Base-by-base conservation (phyloP, 164 flowering plant genomes). In the Nymphaea colorata region DNA sequence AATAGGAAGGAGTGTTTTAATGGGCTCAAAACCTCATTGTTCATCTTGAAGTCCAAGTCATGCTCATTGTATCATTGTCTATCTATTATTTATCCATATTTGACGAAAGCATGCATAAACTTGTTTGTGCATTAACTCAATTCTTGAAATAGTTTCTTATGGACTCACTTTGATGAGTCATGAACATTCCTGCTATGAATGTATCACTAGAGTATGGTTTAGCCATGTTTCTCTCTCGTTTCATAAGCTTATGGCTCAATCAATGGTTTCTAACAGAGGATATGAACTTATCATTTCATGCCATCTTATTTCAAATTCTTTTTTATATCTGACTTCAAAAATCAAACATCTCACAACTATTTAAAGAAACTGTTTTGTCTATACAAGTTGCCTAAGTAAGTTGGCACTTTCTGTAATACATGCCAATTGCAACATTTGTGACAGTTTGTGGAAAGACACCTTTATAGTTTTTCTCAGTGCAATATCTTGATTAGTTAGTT, bases 381-480 rank as follows among this genome's bases (percentile, higher is more conserved):
- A 61, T 17, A 45, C 41, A 61, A 25, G 62, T n/a, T 41, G 6
- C 60, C 65, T 59, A 71, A 6, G 47, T 66, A 42, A 7, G 61
- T 43, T 25, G 59, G 43, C 14, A 66, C 44, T 64, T 47, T 62
- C 8, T 59, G 55, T 5, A 51, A 16, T 15, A 67, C 53, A 12
- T 71, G 69, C 70, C 66, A n/a, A 41, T 61, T 15, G 60, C 65
- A 71, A 42, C 41, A 41, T 14, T 66, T 66, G 16, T 70, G 68
- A 44, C 51, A 4, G 66, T 11, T 25, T 61, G 12, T 17, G 67
- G 74, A n/a, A 72, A 72, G 4, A 72, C 70, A 10, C 43, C 41
- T 64, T 4, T 15, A 72, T 41, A 47, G 70, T 70, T 3, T 44
- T 15, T 42, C 11, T 41, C 36, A 72, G 53, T 2, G 43, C 67